Conservation (phyloP, 495 filamentous ascomycete species). For the Penicillium nucicola region DNA sequence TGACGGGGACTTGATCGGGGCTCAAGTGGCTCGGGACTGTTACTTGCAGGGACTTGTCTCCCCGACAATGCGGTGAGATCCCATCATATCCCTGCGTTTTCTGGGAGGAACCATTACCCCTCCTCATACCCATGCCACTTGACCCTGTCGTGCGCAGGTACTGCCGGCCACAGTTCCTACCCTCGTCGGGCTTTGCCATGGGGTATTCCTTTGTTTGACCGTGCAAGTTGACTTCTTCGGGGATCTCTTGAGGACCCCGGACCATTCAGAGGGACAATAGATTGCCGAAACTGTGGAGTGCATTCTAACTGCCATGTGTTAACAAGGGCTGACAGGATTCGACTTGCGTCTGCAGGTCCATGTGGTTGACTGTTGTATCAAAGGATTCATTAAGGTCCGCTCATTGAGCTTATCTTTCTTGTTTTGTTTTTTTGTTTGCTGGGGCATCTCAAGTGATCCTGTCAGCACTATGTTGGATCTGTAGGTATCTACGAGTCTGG, state of each 20-base stretch:
- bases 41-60: not conserved
- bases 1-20: not conserved
- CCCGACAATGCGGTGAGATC: not conserved
- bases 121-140: not conserved
- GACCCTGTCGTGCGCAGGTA: slow-evolving; percentile 26
- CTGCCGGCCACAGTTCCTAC: slow-evolving; percentile 16
- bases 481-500: too few relatives aligned
- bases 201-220: slow-evolving; percentile 11
- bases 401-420: slow-evolving; percentile 5
- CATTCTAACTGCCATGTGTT: too few relatives aligned
- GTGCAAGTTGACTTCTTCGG: not conserved
- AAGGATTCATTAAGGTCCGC: not conserved
- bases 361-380: not conserved
- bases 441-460: not conserved
- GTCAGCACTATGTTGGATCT: slow-evolving; percentile 4
- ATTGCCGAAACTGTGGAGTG: not conserved
- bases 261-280: not conserved
- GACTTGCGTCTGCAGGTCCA: not conserved
- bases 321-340: not conserved
- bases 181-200: not conserved
- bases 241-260: not conserved
- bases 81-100: not conserved
- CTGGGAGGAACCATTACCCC: not conserved
- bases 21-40: not conserved
- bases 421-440: not conserved